Base-by-base conservation (phyloP, 1,284 basidiomycete genomes). In the Caloboletus inedulis region DNA sequence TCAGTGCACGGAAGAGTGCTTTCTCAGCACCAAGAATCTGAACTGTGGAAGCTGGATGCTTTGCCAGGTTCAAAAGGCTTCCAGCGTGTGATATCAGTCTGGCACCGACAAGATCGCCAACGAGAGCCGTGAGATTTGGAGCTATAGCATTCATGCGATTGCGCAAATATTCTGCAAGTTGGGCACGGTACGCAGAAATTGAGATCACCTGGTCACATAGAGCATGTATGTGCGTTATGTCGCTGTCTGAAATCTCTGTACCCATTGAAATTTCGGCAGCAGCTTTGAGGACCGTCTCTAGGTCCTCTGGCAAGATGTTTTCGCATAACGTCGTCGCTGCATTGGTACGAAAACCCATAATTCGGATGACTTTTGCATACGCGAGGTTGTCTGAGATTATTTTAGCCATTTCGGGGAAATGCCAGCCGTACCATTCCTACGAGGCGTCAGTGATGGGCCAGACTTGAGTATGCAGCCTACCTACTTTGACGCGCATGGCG, bases 391-490 rank as follows among this genome's bases (percentile, higher is more conserved):
- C 96, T 59, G 88, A 85, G 62, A 98, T 90, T 71, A 99, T 98
- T 78, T 98, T 98, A 63, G 89, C 91, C 89, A 99, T 93, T 74
- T 99, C 96, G 10, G 96, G 96, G 82, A 98, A 98, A 77, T 99
- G 96, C 96, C 96, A 99, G 23, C 96, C 96, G 68, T 98, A 99
- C 96, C 96, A 99, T 81, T 98, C 96, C 91, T 94, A 59, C 7
- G 55, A 49, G 5, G 39, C n/a, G 36, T 59, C 49, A 52, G 43
- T 52, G 29, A 51, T n/a, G 40, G 31, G 19, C 27, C 14, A 44
- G 23, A 10, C 25, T 30, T 13, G 23, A 36, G 19, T 29, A 23
- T n/a, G 36, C 3, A 43, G n/a, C 31, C 16, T 30, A 63, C 78
- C 21, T 57, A 92, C 92, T 83, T 98, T 98, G 52, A 97, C 93